Evolutionary conservation across 1,139 yeast species (phyloP), one percentile per base, ranked within the genome.

Genomic region (Williopsis jadinii): DNA sequence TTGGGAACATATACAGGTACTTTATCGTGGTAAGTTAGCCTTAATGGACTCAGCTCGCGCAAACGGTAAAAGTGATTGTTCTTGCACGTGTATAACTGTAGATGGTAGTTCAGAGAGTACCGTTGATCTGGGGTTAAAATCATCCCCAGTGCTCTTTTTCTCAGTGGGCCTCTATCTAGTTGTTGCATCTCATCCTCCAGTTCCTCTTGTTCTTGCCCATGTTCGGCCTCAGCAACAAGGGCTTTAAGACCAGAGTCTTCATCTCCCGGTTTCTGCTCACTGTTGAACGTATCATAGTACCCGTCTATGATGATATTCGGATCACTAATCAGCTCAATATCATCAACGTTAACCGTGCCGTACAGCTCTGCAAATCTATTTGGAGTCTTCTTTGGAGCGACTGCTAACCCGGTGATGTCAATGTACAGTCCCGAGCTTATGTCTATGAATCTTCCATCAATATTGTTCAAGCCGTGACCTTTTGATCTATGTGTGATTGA

Each of bases 381-480:
- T 26, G 62, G 37, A 59, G 55, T 35, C 10, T 37, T 27, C 6
- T 34, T 33, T 11, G 48, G 40, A 0, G 49, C 37, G 8, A 44
- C 40, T 2, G 48, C 56, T 13, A 52, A 38, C 2, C 44, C 81
- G 0, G 84, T 77, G 37, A 79, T 73, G 52, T 79, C 85, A 30
- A 79, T 71, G 53, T 76, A 79, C 37, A 73, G 59, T 0, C 84
- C 84, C 1, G 77, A 67, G 14, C 59, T 57, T 2, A 71, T 63
- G 54, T 78, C 84, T 36, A 78, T 73, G 46, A 78, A 73, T 39
- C 85, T 60, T 0, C 81, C 84, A 61, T 79, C 84, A 36, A 79
- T 77, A 11, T 70, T 51, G 50, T 77, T 77, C 12, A 61, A 53
- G 0, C 75, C 73, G 38, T 67, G 66, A 8, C 49, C 49, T 34